Evolutionary conservation across 208 protist species (phyloP).

Genomic region (Trypanosomatidae sp.): DNA sequence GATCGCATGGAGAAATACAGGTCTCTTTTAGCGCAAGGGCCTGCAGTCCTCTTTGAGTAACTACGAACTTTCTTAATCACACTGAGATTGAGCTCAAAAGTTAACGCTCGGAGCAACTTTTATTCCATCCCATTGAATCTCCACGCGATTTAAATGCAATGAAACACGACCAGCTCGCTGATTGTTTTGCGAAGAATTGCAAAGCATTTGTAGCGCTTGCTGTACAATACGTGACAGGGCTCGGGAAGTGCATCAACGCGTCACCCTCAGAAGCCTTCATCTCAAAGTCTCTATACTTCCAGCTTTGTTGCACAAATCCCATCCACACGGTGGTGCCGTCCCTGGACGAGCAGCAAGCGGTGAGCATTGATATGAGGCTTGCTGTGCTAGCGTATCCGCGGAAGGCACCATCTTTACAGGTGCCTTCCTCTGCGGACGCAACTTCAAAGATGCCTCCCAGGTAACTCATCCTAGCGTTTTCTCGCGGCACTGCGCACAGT

Average conservation of each 20-base stretch:
- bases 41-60: constrained; percentile 12
- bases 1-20: constrained; percentile 30
- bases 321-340: not conserved
- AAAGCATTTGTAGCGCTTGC: constrained; percentile 17
- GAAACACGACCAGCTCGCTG: constrained; percentile 7
- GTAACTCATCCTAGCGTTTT: constrained; percentile 21
- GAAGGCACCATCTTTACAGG: constrained; percentile 9
- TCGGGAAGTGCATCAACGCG: constrained; percentile 12
- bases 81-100: constrained; percentile 16
- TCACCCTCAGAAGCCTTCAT: constrained; percentile 22
- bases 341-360: constrained; percentile 3
- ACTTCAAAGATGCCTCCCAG: constrained; percentile 25
- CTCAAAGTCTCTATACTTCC: constrained; percentile 15
- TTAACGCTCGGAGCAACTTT: constrained; percentile 23
- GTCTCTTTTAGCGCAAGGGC: constrained; percentile 23
- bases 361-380: constrained; percentile 8
- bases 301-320: constrained; percentile 22
- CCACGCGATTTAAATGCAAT: constrained; percentile 19
- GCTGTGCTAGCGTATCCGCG: constrained; percentile 5
- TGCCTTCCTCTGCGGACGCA: constrained; percentile 8
- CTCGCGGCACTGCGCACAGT: constrained; percentile 18
- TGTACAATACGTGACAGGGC: constrained; percentile 21
- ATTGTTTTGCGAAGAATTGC: constrained; percentile 14
- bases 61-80: constrained; percentile 16
- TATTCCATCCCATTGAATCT: constrained; percentile 14